Conservation (phyloP, 2,329 filamentous ascomycete species). For the Trichoderma sp. region DNA sequence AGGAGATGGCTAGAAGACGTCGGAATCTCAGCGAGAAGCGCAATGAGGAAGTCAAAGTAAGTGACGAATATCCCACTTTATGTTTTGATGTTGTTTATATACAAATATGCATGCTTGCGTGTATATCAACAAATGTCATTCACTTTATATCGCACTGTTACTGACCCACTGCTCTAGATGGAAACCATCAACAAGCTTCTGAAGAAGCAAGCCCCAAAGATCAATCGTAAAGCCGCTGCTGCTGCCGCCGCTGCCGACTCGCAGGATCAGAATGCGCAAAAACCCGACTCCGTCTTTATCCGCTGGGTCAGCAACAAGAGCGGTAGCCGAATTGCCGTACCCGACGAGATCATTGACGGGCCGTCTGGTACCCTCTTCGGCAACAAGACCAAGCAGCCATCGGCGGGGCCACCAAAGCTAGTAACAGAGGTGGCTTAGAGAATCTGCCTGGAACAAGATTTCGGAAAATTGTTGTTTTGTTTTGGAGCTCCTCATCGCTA, state of each 20-base stretch:
- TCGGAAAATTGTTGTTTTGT: too few species aligned
- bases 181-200: conserved; percentile 90
- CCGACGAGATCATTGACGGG: conserved; percentile 67
- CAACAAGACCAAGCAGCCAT: conserved; percentile 20
- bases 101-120: neutral
- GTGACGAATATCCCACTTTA: conserved; percentile 17
- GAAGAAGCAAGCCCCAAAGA: conserved; percentile 82
- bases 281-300: conserved; percentile 64
- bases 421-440: conserved; percentile 57
- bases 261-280: conserved; percentile 52
- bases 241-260: conserved; percentile 52
- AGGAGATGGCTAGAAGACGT: conserved; percentile 64
- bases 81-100: neutral
- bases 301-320: conserved; percentile 72
- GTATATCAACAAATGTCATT: neutral
- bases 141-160: neutral
- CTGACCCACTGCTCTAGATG: conserved; percentile 57
- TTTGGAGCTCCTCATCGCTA: neutral
- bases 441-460: neutral
- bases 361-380: conserved; percentile 65
- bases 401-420: conserved; percentile 48
- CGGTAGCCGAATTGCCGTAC: conserved; percentile 66
- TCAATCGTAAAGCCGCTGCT: conserved; percentile 57
- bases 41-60: conserved; percentile 66
- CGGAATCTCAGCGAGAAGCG: conserved; percentile 68